Base-by-base conservation (phyloP, 2,329 filamentous ascomycete species). In the Aspergillus felis region DNA sequence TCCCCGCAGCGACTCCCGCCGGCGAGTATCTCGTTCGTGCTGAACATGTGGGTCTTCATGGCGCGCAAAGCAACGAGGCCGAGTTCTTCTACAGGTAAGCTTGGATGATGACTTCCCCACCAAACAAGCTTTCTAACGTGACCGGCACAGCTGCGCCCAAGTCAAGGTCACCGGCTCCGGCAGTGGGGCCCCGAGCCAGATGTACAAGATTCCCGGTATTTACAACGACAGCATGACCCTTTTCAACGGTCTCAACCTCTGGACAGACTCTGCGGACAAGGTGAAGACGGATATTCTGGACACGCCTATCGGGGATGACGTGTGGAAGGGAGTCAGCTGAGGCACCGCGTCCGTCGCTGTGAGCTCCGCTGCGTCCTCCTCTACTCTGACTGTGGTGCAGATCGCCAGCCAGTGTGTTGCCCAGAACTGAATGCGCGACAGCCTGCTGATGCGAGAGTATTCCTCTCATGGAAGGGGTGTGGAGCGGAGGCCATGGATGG, bases 11-110 rank as follows among this genome's bases (percentile, higher is more conserved):
- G 9, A 79, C 76, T 55, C 71, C 74, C 0, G 65, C 78, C n/a
- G 79, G 80, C 54, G 77, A 81, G 58, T 82, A 82, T 62, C 74
- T 82, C 27, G 66, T 82, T 4, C 75, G 79, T 14, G 76, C 78
- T 20, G 79, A 82, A 67, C 79, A 81, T 58, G 77, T 81, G 54
- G 79, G 73, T 3, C 72, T 82, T 9, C 79, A 82, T 66, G 69
- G 66, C 51, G 78, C 79, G 3, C 66, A 72, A 41, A 64, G 64
- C 8, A 65, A 67, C 4, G 74, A 75, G 3, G 79, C 79, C 3
- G 79, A 79, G 6, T 78, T 81, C 66, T 75, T 77, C 44, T 81
- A 81, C 61, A 81, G 56, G 75, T 79, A 10, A 50, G 51, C 14
- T 7, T 9, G 29, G 14, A 29, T 35, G 12, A 22, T 28, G 14